phyloP scores from a whole-genome alignment of 169 alveolate genomes.

The Cryptosporidium parvum region DNA sequence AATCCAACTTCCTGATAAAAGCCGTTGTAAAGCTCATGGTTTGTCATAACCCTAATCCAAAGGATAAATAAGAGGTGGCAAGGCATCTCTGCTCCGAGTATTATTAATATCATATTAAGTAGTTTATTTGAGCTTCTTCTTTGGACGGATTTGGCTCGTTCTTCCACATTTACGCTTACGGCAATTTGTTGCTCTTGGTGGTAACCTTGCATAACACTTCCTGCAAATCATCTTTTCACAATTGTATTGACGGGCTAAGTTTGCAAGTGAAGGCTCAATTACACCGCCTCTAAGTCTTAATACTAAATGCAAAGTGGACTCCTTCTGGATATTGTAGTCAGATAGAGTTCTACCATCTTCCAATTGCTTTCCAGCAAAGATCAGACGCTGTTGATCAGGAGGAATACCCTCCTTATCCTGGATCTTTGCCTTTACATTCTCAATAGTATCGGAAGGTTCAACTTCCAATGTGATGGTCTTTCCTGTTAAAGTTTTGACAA shows the following conservation, averaged over 20 bases:
- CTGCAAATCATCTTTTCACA: slow-evolving; percentile 98
- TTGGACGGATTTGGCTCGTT: slow-evolving; percentile 97
- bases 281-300: slow-evolving; percentile 99
- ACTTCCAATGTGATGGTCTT: slow-evolving; percentile 96
- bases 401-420: slow-evolving; percentile 99
- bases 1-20: background rate
- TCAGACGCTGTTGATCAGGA: slow-evolving; percentile 99
- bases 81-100: background rate
- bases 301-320: slow-evolving; percentile 97
- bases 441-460: slow-evolving; percentile 96
- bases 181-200: slow-evolving; percentile 99
- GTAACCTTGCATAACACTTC: slow-evolving; percentile 99
- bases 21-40: background rate
- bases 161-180: slow-evolving; percentile 99
- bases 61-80: background rate
- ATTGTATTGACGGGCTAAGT: slow-evolving; percentile 98
- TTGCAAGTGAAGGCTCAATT: slow-evolving; percentile 98
- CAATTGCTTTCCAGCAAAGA: slow-evolving; percentile 98
- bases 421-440: slow-evolving; percentile 97
- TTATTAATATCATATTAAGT: background rate
- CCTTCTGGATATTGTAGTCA: slow-evolving; percentile 98
- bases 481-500: slow-evolving; percentile 97
- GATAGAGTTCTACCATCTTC: slow-evolving; percentile 98
- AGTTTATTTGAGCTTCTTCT: slow-evolving; percentile 97
- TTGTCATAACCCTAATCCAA: background rate